phyloP scores from a whole-genome alignment of 768 basidiomycete species.

The Calocybe gangraenosa region DNA sequence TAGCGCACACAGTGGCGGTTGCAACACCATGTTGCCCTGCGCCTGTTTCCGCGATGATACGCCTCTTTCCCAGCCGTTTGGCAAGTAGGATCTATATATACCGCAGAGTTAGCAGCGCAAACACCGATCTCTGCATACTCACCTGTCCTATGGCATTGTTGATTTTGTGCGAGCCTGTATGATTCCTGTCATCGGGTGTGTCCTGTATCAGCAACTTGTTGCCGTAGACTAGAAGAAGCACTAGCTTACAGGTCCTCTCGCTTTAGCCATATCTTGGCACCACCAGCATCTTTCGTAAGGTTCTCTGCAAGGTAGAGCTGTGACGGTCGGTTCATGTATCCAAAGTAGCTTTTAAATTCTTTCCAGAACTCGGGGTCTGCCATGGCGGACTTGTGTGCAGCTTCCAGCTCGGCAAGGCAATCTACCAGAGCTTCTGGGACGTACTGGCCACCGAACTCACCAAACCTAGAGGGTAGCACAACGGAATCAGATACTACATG shows the following conservation, averaged over 20 bases:
- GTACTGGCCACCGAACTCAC: slow-evolving; percentile 95
- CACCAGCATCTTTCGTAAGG: slow-evolving; percentile 84
- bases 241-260: slow-evolving; percentile 80
- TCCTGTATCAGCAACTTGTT: slow-evolving; percentile 8
- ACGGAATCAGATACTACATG: slow-evolving; percentile 31
- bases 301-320: slow-evolving; percentile 89
- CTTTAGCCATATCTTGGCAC: slow-evolving; percentile 97
- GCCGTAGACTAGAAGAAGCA: neutral
- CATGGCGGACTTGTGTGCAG: slow-evolving; percentile 83
- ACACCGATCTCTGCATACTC: neutral
- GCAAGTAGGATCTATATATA: slow-evolving; percentile 79
- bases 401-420: slow-evolving; percentile 85
- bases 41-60: slow-evolving; percentile 98
- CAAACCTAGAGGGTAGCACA: slow-evolving; percentile 79
- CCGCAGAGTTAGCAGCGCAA: neutral
- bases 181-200: slow-evolving; percentile 76
- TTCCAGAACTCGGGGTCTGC: slow-evolving; percentile 89
- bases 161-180: slow-evolving; percentile 99
- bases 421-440: slow-evolving; percentile 97
- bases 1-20: slow-evolving; percentile 96
- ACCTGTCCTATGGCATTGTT: slow-evolving; percentile 94
- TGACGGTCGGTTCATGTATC: slow-evolving; percentile 94
- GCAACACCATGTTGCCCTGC: slow-evolving; percentile 99
- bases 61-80: slow-evolving; percentile 88
- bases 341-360: slow-evolving; percentile 83